Evolutionary conservation across 352 stramenopile genomes (phyloP).

Genomic region (Pythium oligandrum): DNA sequence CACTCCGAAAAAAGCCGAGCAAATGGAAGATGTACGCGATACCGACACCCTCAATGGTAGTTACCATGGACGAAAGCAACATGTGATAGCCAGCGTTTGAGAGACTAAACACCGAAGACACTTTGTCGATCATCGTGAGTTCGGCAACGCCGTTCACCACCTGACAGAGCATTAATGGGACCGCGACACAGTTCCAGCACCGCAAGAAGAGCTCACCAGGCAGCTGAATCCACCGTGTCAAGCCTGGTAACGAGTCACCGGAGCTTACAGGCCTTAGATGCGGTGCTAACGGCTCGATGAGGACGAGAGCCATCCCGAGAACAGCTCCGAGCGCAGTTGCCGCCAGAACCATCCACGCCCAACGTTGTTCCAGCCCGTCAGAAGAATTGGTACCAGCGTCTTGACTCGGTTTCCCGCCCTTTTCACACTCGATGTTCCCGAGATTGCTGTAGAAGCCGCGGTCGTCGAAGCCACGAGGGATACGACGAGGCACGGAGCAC

Average conservation of each 20-base stretch:
- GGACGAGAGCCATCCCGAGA: constrained; percentile 28
- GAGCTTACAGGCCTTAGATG: constrained; percentile 21
- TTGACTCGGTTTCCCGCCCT: constrained; percentile 9
- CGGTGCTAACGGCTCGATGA: constrained; percentile 14
- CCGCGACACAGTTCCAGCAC: constrained; percentile 34
- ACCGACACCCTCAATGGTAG: constrained; percentile 30
- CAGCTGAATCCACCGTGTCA: constrained; percentile 33
- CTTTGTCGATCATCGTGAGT: constrained; percentile 36
- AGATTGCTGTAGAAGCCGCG: constrained; percentile 35
- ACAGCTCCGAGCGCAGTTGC: constrained; percentile 28
- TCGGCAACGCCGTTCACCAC: constrained; percentile 36
- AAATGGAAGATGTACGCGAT: constrained; percentile 21
- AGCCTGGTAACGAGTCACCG: constrained; percentile 21
- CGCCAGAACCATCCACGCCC: constrained; percentile 18
- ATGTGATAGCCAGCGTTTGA: constrained; percentile 23
- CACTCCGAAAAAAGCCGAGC: constrained; percentile 24
- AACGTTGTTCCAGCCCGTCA: constrained; percentile 5
- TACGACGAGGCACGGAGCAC: constrained; percentile 26
- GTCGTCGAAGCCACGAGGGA: constrained; percentile 40
- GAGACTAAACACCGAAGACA: constrained; percentile 27
- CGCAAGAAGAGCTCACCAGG: constrained; percentile 42
- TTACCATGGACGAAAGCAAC: constrained; percentile 25
- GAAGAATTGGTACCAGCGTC: constrained; percentile 6
- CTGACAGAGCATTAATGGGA: constrained; percentile 46
- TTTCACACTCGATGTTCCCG: constrained; percentile 23